Evolutionary conservation across 2,329 filamentous ascomycete genomes (phyloP).

Genomic region (Penicillium sp.): DNA sequence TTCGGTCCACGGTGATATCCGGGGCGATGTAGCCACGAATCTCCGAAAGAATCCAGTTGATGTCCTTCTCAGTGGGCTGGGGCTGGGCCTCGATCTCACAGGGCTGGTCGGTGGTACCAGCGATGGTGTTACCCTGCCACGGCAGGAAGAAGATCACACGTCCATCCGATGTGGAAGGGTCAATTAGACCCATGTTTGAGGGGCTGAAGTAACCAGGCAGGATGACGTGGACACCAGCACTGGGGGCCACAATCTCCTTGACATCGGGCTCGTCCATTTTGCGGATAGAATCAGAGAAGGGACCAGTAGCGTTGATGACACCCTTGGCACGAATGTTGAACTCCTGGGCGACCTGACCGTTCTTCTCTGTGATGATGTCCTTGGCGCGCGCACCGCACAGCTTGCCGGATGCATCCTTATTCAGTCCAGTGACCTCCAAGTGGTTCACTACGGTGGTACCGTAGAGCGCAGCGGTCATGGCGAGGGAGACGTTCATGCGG

Average conservation of each 20-base stretch:
- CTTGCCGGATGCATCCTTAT: constrained; percentile 70
- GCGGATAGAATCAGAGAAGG: constrained; percentile 80
- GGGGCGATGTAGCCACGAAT: constrained; percentile 78
- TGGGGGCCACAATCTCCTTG: constrained; percentile 78
- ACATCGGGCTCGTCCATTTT: constrained; percentile 74
- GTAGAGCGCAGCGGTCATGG: constrained; percentile 85
- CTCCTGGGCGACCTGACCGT: constrained; percentile 61
- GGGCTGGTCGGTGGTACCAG: constrained; percentile 79
- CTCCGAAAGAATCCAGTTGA: constrained; percentile 83
- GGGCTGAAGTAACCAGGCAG: constrained; percentile 85
- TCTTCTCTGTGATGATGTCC: constrained; percentile 64
- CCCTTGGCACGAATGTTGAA: constrained; percentile 74
- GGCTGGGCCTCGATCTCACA: constrained; percentile 71
- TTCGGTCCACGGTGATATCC: constrained; percentile 78
- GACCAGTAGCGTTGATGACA: constrained; percentile 84
- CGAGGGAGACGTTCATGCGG: constrained; percentile 84
- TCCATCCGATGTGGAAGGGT: constrained; percentile 81
- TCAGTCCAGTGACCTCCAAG: constrained; percentile 71
- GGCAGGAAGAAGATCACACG: constrained; percentile 91
- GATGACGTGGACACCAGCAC: constrained; percentile 81
- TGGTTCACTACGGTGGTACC: constrained; percentile 81
- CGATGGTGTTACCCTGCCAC: constrained; percentile 91
- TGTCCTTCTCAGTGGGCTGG: constrained; percentile 75
- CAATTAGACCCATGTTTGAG: constrained; percentile 81
- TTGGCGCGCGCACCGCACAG: constrained; percentile 71